These are phyloP conservation scores for Neopestalotiopsis clavispora DNA, from an alignment of 2,329 filamentous ascomycete genomes.

Conservation along the genomic window DNA sequence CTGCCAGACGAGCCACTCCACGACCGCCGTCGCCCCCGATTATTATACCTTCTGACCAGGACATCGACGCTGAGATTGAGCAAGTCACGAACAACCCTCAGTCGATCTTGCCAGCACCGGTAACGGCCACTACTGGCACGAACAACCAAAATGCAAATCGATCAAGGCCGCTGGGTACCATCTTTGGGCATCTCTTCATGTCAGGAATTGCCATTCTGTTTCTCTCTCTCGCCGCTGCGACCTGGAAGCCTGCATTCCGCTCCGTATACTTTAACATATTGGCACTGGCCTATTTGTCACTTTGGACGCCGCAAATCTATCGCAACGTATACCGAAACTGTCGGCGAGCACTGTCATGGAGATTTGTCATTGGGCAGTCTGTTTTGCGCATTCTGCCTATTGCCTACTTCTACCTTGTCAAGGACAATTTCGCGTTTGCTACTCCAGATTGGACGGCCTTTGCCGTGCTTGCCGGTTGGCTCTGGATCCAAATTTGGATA, in stretches of 20 bases:
- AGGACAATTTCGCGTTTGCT: slow-evolving; percentile 82
- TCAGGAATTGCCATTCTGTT: slow-evolving; percentile 60
- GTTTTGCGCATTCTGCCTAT: slow-evolving; percentile 78
- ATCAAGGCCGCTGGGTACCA: slow-evolving; percentile 53
- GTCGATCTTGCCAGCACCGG: slow-evolving; percentile 33
- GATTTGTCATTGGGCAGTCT: slow-evolving; percentile 86
- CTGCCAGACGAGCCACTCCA: slow-evolving; percentile 27
- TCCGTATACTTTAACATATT: slow-evolving; percentile 66
- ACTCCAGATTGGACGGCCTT: slow-evolving; percentile 71
- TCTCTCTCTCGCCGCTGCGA: slow-evolving; percentile 61
- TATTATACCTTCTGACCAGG: slow-evolving; percentile 68
- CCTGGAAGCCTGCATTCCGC: slow-evolving; percentile 63
- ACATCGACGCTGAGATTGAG: slow-evolving; percentile 64
- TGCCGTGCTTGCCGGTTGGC: slow-evolving; percentile 71
- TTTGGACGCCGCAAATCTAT: slow-evolving; percentile 91
- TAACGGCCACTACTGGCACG: slow-evolving; percentile 33
- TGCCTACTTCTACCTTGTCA: slow-evolving; percentile 81
- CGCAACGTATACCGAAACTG: slow-evolving; percentile 92
- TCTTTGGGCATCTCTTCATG: slow-evolving; percentile 63
- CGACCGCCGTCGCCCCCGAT: slow-evolving; percentile 48
- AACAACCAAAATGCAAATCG: slow-evolving; percentile 27
- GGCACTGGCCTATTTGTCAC: slow-evolving; percentile 79
- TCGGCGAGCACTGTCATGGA: slow-evolving; percentile 88
- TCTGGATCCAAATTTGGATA: slow-evolving; percentile 84
- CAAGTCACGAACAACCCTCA: slow-evolving; percentile 38